Percentiles rank a stretch among this genome's conserved stretches.
Evolutionary conservation across 805 yeast species (phyloP).

Genomic region (Barnettozyma pratensis): DNA sequence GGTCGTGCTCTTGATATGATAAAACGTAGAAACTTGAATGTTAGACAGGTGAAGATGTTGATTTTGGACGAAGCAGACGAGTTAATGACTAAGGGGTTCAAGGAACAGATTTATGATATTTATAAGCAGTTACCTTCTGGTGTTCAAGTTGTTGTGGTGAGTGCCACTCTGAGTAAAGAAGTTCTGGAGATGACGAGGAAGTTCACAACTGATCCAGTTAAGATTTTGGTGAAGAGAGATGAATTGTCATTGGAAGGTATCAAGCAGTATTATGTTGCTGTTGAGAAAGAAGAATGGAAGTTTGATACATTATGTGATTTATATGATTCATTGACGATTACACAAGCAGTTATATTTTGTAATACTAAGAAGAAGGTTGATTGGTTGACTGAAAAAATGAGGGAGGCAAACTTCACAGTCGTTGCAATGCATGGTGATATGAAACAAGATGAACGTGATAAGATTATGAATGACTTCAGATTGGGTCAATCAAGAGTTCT

Average conservation of each 20-base stretch:
- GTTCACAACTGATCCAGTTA: conserved; percentile 90
- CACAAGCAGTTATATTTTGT: conserved; percentile 97
- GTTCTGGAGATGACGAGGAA: conserved; percentile 88
- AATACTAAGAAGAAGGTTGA: conserved; percentile 95
- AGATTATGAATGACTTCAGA: conserved; percentile 93
- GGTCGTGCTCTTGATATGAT: conserved; percentile 93
- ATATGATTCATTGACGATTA: conserved; percentile 90
- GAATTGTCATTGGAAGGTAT: conserved; percentile 93
- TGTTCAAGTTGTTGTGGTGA: conserved; percentile 88
- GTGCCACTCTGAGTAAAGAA: conserved; percentile 91
- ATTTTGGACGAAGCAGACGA: conserved; percentile 97
- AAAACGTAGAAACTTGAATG: conserved; percentile 68
- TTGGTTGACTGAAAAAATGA: conserved; percentile 77
- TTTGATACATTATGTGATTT: conserved; percentile 91
- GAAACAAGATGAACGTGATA: conserved; percentile 92
- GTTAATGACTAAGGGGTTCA: conserved; percentile 86
- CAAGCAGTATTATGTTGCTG: conserved; percentile 85
- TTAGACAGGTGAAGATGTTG: conserved; percentile 79
- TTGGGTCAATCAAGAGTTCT: conserved; percentile 88
- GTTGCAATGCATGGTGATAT: conserved; percentile 96
- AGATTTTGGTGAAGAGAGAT: conserved; percentile 90
- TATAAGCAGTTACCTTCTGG: conserved; percentile 78
- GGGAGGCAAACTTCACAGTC: conserved; percentile 80
- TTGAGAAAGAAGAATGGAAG: conserved; percentile 91
- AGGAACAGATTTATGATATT: conserved; percentile 91